Percentiles rank a stretch among this genome's conserved stretches.
Evolutionary conservation across 768 basidiomycete genomes (phyloP).

Genomic region (Pleurotus tuber-regium): DNA sequence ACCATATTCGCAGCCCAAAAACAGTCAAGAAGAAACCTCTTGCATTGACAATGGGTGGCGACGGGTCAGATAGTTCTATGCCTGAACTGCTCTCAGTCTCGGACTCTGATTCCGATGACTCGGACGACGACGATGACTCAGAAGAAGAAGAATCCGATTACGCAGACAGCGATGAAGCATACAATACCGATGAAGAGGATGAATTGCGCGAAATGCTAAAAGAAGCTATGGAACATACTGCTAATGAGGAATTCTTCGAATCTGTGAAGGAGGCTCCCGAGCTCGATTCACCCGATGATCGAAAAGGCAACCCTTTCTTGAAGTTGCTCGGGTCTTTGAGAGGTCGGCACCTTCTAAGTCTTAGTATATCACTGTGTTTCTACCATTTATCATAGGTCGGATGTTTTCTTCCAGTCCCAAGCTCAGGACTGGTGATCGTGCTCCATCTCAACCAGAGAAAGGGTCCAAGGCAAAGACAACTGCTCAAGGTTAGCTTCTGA

Average conservation of each 20-base stretch:
- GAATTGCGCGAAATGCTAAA: slow-evolving; percentile 56
- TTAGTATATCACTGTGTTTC: not conserved
- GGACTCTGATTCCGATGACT: slow-evolving; percentile 37
- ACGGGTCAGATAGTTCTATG: slow-evolving; percentile 54
- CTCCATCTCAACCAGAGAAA: no score
- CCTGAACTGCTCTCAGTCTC: slow-evolving; percentile 67
- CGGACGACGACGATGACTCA: slow-evolving; percentile 34
- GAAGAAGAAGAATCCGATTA: slow-evolving; percentile 32
- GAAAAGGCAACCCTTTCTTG: slow-evolving; percentile 74
- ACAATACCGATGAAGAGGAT: slow-evolving; percentile 71
- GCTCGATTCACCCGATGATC: slow-evolving; percentile 45
- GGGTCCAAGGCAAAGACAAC: no score
- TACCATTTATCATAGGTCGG: slow-evolving; percentile 44
- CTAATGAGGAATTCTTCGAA: slow-evolving; percentile 60
- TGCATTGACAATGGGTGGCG: slow-evolving; percentile 49
- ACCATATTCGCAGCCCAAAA: slow-evolving; percentile 14
- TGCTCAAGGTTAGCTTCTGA: slow-evolving; percentile 18
- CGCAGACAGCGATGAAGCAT: slow-evolving; percentile 34
- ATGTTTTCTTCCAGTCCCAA: slow-evolving; percentile 52
- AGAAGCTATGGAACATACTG: slow-evolving; percentile 72
- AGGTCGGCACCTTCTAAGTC: slow-evolving; percentile 38
- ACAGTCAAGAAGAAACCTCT: slow-evolving; percentile 38
- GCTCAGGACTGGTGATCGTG: slow-evolving; percentile 30
- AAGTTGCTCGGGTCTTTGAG: slow-evolving; percentile 71
- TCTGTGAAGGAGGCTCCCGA: slow-evolving; percentile 33